phyloP scores from a whole-genome alignment of 768 basidiomycete species.

The Trichaptum fuscoviolaceum region DNA sequence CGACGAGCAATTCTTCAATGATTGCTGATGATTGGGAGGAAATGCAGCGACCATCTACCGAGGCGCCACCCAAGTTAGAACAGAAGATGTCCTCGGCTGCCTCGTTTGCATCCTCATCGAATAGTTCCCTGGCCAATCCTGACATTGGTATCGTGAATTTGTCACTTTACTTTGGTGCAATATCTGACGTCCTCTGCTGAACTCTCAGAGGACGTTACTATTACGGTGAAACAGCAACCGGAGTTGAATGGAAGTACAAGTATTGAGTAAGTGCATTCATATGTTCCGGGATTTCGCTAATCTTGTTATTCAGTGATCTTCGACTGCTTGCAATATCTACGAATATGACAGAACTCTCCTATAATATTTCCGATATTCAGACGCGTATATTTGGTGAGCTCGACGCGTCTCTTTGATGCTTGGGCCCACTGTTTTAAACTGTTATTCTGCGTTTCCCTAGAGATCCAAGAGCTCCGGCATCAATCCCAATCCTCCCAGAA shows the following conservation, averaged over 20 bases:
- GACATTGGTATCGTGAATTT: not conserved
- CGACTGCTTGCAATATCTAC: slow-evolving; percentile 74
- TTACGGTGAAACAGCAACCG: not conserved
- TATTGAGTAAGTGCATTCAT: not conserved
- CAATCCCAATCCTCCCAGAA: slow-evolving; percentile 66
- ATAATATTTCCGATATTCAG: slow-evolving; percentile 83
- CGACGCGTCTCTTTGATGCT: slow-evolving; percentile 6
- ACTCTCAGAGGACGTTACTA: not conserved
- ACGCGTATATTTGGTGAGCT: slow-evolving; percentile 81
- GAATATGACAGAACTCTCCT: slow-evolving; percentile 83
- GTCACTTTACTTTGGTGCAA: not conserved
- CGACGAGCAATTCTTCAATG: not conserved
- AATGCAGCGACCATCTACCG: not conserved
- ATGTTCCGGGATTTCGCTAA: slow-evolving; percentile 2
- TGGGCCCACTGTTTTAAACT: slow-evolving; percentile 3
- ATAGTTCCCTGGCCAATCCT: not conserved
- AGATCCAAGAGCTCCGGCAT: slow-evolving; percentile 91
- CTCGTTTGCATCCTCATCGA: not conserved
- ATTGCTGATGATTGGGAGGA: not conserved
- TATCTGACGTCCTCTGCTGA: not conserved
- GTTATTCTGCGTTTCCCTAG: slow-evolving; percentile 31
- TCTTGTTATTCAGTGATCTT: slow-evolving; percentile 48
- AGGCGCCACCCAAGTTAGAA: not conserved
- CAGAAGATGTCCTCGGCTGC: not conserved
- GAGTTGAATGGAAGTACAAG: not conserved